phyloP scores from a whole-genome alignment of 768 basidiomycete genomes.

The Phaffia tasmanica region DNA sequence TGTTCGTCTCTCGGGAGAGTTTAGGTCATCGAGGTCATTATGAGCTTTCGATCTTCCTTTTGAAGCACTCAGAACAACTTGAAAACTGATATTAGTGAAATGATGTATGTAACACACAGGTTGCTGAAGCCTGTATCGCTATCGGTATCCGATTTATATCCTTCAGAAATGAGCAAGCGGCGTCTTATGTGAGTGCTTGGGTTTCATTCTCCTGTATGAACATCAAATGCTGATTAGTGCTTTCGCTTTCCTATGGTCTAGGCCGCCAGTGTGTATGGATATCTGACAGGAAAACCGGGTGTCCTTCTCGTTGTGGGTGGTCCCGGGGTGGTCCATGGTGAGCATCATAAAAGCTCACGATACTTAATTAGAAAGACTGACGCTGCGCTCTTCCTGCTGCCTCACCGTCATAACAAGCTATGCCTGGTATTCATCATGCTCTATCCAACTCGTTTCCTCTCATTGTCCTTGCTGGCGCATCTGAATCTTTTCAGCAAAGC shows the following conservation, averaged over 20 bases:
- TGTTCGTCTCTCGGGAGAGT: background rate
- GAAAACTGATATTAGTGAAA: background rate
- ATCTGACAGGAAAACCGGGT: conserved; percentile 27
- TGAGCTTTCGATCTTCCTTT: background rate
- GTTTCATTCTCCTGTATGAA: background rate
- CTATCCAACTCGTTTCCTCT: conserved; percentile 28
- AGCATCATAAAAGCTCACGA: background rate
- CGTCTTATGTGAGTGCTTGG: conserved; percentile 27
- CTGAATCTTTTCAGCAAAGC: conserved; percentile 27
- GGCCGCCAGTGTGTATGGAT: conserved; percentile 29
- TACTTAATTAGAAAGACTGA: background rate
- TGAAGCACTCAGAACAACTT: background rate
- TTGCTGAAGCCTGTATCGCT: conserved; percentile 30
- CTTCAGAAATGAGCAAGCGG: conserved; percentile 29
- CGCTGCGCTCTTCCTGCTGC: background rate
- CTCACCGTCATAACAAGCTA: conserved; percentile 1
- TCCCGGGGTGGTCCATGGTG: conserved; percentile 29
- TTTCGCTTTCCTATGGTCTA: conserved; percentile 7
- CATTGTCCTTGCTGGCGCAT: conserved; percentile 27
- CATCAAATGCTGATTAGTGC: background rate
- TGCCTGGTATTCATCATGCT: conserved; percentile 27
- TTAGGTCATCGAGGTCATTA: conserved; percentile 13
- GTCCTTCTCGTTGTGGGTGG: conserved; percentile 29
- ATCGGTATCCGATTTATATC: conserved; percentile 28
- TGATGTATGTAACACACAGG: conserved; percentile 14